Percentiles rank a stretch among this genome's conserved stretches.
These are phyloP conservation scores for Sugiyamaella marilandica DNA, from an alignment of 805 yeast species.

Conservation along the genomic window DNA sequence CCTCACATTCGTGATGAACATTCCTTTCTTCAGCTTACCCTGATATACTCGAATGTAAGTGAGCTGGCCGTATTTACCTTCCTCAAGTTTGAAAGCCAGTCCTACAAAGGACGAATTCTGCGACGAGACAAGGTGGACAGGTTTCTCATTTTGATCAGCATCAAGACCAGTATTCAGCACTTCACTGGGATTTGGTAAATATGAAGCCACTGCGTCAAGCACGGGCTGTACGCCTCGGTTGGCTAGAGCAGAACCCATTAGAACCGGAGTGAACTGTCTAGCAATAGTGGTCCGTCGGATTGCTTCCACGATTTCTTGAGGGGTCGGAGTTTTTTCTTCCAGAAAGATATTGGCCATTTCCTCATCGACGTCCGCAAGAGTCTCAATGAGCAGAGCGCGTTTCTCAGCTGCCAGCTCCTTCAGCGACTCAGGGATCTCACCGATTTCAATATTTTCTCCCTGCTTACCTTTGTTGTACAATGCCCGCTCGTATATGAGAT, in stretches of 20 bases:
- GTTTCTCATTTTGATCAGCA: slow-evolving; percentile 52
- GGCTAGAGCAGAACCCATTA: slow-evolving; percentile 98
- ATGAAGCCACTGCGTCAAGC: slow-evolving; percentile 92
- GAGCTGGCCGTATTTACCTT: slow-evolving; percentile 95
- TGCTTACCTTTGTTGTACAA: slow-evolving; percentile 84
- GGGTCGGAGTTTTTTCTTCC: slow-evolving; percentile 84
- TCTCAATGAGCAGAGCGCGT: slow-evolving; percentile 80
- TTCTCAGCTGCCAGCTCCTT: slow-evolving; percentile 83
- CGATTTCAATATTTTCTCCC: slow-evolving; percentile 72
- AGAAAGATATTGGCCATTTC: slow-evolving; percentile 90
- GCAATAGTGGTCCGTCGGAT: slow-evolving; percentile 94
- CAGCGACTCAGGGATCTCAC: slow-evolving; percentile 72
- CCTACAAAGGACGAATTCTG: slow-evolving; percentile 82
- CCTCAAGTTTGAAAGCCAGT: slow-evolving; percentile 97
- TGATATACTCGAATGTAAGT: slow-evolving; percentile 97
- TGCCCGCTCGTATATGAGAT: slow-evolving; percentile 82
- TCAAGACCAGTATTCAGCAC: slow-evolving; percentile 88
- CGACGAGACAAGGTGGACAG: slow-evolving; percentile 71
- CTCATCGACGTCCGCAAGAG: slow-evolving; percentile 96
- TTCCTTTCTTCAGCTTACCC: slow-evolving; percentile 89
- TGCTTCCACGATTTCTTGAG: slow-evolving; percentile 78
- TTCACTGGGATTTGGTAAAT: slow-evolving; percentile 92
- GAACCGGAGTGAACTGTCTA: slow-evolving; percentile 96
- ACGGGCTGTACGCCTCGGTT: slow-evolving; percentile 95
- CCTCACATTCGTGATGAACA: slow-evolving; percentile 81